Conservation (phyloP, 2,329 filamentous ascomycete genomes). For the Phaeosphaeria sp. region DNA sequence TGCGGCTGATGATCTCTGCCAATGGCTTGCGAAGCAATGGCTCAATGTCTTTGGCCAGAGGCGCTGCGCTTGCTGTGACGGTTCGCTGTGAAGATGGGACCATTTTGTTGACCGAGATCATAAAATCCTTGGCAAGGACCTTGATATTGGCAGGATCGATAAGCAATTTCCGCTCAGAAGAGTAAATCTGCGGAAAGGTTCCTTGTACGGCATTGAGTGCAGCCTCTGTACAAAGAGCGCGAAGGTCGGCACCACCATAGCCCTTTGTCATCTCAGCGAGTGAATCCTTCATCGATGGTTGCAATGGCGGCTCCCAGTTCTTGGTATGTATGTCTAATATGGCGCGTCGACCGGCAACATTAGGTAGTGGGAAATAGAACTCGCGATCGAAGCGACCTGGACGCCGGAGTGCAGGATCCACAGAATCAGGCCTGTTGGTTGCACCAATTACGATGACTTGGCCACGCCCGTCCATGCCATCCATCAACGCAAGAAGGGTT, state of each 20-base stretch:
- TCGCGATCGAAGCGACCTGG: conserved; percentile 96
- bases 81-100: conserved; percentile 93
- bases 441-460: conserved; percentile 98
- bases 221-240: conserved; percentile 93
- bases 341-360: conserved; percentile 76
- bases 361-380: conserved; percentile 95
- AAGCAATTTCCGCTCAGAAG: conserved; percentile 84
- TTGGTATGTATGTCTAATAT: conserved; percentile 96
- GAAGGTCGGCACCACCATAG: conserved; percentile 93
- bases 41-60: conserved; percentile 79
- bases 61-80: conserved; percentile 80
- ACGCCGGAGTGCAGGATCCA: conserved; percentile 92
- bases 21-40: conserved; percentile 81
- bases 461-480: conserved; percentile 60
- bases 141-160: conserved; percentile 86
- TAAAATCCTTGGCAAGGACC: conserved; percentile 92
- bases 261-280: conserved; percentile 91
- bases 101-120: conserved; percentile 96
- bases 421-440: conserved; percentile 96
- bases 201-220: conserved; percentile 94
- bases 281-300: conserved; percentile 78
- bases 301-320: conserved; percentile 82
- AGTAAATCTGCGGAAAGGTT: conserved; percentile 95
- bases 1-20: conserved; percentile 68
- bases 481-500: conserved; percentile 59